phyloP scores from a whole-genome alignment of 305 asterid species.

The Lippia alba region DNA sequence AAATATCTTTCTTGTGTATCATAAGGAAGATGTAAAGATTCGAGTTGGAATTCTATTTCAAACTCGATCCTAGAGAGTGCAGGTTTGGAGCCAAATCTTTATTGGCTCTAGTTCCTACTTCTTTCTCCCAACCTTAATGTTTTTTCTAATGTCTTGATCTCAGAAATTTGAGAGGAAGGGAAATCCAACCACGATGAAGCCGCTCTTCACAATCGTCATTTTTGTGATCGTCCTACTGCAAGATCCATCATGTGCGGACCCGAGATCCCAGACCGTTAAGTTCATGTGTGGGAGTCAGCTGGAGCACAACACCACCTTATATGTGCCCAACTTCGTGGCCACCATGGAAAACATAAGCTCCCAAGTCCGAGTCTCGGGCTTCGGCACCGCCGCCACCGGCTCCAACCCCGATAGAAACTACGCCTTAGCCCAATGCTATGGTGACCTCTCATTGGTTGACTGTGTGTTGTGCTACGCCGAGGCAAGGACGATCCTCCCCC shows the following conservation, averaged over 20 bases:
- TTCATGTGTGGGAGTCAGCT: conserved; percentile 42
- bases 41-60: too few species aligned
- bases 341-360: conserved; percentile 58
- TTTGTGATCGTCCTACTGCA: conserved; percentile 47
- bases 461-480: conserved; percentile 63
- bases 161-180: conserved; percentile 21
- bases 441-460: conserved; percentile 62
- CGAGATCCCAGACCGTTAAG: conserved; percentile 49
- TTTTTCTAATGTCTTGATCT: not conserved
- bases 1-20: too few species aligned
- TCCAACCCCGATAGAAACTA: conserved; percentile 50
- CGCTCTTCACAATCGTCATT: conserved; percentile 24
- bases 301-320: conserved; percentile 48
- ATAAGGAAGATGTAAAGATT: too few species aligned
- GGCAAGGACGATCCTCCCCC: conserved; percentile 59
- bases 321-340: conserved; percentile 50
- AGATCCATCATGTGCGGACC: conserved; percentile 47
- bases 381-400: conserved; percentile 49
- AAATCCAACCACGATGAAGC: conserved; percentile 32
- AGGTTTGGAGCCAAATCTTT: too few species aligned
- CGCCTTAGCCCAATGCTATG: conserved; percentile 70
- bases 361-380: conserved; percentile 52
- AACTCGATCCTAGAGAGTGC: too few species aligned
- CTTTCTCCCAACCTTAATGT: not conserved
- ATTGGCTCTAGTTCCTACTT: not conserved